A percentile compares a stretch with the other conserved stretches of the same genome.
Conservation (phyloP, 1,284 basidiomycete genomes). For the Naganishia albida region DNA sequence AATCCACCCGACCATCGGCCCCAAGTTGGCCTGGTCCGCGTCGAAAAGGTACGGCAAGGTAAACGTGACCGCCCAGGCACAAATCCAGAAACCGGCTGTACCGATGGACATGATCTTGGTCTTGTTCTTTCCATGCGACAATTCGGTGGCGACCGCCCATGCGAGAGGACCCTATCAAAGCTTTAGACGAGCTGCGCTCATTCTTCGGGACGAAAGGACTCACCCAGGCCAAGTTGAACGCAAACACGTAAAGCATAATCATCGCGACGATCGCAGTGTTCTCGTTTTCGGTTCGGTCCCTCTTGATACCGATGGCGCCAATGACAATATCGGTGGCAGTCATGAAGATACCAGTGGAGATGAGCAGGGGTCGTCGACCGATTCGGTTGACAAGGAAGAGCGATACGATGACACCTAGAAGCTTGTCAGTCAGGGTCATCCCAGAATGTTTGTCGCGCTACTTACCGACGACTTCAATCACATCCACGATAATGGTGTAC, state of each 20-base stretch:
- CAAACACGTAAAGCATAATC: conserved; percentile 54
- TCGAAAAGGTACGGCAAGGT: conserved; percentile 51
- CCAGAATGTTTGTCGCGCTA: not conserved
- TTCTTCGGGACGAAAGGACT: not conserved
- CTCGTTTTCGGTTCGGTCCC: conserved; percentile 30
- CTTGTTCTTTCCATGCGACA: conserved; percentile 53
- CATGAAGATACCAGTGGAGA: conserved; percentile 55
- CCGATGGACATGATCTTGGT: conserved; percentile 56
- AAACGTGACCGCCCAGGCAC: conserved; percentile 55
- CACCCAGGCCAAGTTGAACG: conserved; percentile 53
- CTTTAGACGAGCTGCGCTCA: not conserved
- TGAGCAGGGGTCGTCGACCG: conserved; percentile 55
- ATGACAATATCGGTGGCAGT: conserved; percentile 53
- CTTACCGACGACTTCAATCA: conserved; percentile 53
- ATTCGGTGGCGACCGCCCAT: conserved; percentile 51
- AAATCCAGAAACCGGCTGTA: conserved; percentile 56
- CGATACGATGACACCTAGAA: conserved; percentile 40
- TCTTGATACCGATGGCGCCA: conserved; percentile 49
- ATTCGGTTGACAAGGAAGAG: conserved; percentile 56
- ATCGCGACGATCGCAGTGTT: conserved; percentile 55
- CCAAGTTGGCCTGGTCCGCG: conserved; percentile 48
- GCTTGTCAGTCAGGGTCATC: too few relatives aligned
- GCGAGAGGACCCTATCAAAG: conserved; percentile 50
- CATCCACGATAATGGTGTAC: conserved; percentile 52
- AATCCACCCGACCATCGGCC: conserved; percentile 54